phyloP scores from a whole-genome alignment of 495 filamentous ascomycete genomes.

The Massariosphaeria phaeospora region DNA sequence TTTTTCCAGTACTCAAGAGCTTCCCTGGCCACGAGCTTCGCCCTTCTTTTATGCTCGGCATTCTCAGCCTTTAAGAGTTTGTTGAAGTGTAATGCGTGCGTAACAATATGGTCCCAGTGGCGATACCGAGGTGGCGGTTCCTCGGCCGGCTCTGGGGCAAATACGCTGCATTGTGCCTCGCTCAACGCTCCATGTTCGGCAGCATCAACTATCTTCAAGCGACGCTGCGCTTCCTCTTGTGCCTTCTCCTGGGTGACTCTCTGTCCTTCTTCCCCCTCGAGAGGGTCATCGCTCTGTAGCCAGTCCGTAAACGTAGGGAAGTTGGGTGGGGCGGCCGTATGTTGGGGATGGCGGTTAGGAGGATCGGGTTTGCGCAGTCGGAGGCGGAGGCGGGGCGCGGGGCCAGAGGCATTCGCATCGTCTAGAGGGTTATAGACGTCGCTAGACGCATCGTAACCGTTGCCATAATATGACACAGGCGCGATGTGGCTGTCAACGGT shows the following conservation, averaged over 20 bases:
- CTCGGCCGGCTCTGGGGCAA: conserved; percentile 68
- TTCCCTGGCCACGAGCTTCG: conserved; percentile 56
- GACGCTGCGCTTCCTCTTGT: conserved; percentile 49
- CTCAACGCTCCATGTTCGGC: conserved; percentile 69
- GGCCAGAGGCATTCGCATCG: conserved; percentile 2
- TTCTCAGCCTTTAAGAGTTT: conserved; percentile 72
- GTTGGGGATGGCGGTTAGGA: conserved; percentile 45
- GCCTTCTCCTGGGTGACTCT: conserved; percentile 54
- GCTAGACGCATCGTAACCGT: not conserved
- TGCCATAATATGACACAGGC: not conserved
- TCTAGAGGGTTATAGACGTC: not conserved
- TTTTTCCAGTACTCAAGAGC: conserved; percentile 54
- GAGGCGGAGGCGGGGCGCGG: conserved; percentile 24
- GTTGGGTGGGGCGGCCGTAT: conserved; percentile 45
- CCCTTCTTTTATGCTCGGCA: conserved; percentile 60
- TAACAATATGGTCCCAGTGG: conserved; percentile 77
- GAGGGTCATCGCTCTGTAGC: conserved; percentile 48
- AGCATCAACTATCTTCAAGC: conserved; percentile 63
- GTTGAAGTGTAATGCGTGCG: conserved; percentile 75
- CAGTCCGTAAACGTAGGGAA: conserved; percentile 54
- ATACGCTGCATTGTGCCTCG: conserved; percentile 64
- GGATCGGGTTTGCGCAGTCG: conserved; percentile 17
- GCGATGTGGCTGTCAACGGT: conserved; percentile 1
- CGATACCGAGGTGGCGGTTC: conserved; percentile 72
- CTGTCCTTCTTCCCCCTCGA: conserved; percentile 43